Evolutionary conservation across 1,284 basidiomycete genomes (phyloP).

Genomic region (Porogramme epimiltina): DNA sequence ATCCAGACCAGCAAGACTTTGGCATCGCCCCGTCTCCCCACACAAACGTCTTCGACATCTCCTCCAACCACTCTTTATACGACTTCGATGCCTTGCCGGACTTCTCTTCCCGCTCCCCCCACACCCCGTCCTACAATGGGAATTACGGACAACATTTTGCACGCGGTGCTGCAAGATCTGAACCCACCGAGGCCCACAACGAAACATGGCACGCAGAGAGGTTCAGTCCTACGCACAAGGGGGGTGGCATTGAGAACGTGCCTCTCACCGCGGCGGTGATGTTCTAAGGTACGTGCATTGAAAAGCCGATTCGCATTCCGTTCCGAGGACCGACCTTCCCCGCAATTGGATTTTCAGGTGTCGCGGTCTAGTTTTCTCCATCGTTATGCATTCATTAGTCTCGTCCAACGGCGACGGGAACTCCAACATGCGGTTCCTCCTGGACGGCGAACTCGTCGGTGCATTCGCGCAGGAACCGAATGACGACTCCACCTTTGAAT

Average conservation of each 20-base stretch:
- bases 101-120: no score
- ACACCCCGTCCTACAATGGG: no score
- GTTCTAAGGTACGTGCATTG: conserved; percentile 16
- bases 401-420: conserved; percentile 25
- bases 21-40: no score
- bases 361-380: conserved; percentile 37
- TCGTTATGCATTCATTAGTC: conserved; percentile 26
- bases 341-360: conserved; percentile 21
- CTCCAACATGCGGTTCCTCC: conserved; percentile 38
- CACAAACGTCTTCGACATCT: no score
- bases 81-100: no score
- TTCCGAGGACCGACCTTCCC: not conserved
- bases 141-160: conserved; percentile 25
- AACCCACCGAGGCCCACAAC: conserved; percentile 16
- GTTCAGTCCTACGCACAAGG: conserved; percentile 23
- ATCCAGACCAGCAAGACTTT: no score
- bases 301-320: not conserved
- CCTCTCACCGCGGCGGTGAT: conserved; percentile 25
- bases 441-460: conserved; percentile 35
- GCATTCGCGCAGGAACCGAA: conserved; percentile 23
- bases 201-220: conserved; percentile 24
- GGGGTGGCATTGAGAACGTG: conserved; percentile 16
- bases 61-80: no score
- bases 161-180: conserved; percentile 27
- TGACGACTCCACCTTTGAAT: conserved; percentile 23